Percentiles rank a stretch among this genome's conserved stretches.
Evolutionary conservation across 352 stramenopile genomes (phyloP).

Genomic region (Globisporangium middletonii): DNA sequence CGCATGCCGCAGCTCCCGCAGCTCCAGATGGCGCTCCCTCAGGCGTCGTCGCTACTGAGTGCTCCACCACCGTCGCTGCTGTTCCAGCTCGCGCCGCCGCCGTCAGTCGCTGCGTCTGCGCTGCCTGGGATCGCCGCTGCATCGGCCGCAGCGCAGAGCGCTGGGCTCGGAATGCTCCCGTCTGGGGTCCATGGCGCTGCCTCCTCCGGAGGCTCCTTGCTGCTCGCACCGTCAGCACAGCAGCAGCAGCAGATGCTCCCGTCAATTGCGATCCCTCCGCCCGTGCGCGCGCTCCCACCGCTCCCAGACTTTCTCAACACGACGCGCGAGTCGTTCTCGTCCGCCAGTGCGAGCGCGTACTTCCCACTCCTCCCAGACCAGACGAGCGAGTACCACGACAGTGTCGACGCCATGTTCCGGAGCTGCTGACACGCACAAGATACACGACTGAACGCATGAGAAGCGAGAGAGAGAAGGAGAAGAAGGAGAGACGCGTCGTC

Average conservation of each 20-base stretch:
- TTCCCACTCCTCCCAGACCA: conserved; percentile 52
- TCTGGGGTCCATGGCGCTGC: not conserved
- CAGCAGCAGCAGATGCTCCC: conserved; percentile 26
- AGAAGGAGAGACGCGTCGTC: too few relatives aligned
- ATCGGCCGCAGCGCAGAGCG: conserved; percentile 19
- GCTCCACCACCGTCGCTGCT: conserved; percentile 27
- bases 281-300: conserved; percentile 35
- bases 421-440: conserved; percentile 15
- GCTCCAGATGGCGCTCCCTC: conserved; percentile 43
- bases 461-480: not conserved
- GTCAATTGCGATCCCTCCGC: conserved; percentile 44
- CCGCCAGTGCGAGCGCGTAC: conserved; percentile 27
- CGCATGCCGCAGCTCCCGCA: conserved; percentile 39
- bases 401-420: conserved; percentile 35
- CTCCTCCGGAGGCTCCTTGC: not conserved
- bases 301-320: conserved; percentile 63
- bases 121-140: conserved; percentile 12
- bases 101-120: conserved; percentile 9
- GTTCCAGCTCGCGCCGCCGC: conserved; percentile 12
- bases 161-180: conserved; percentile 18
- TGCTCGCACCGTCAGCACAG: not conserved
- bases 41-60: conserved; percentile 38
- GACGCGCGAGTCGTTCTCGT: conserved; percentile 40
- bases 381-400: conserved; percentile 32
- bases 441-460: not conserved